Evolutionary conservation across 2,329 filamentous ascomycete genomes (phyloP).

Genomic region (Xylaria sp.): DNA sequence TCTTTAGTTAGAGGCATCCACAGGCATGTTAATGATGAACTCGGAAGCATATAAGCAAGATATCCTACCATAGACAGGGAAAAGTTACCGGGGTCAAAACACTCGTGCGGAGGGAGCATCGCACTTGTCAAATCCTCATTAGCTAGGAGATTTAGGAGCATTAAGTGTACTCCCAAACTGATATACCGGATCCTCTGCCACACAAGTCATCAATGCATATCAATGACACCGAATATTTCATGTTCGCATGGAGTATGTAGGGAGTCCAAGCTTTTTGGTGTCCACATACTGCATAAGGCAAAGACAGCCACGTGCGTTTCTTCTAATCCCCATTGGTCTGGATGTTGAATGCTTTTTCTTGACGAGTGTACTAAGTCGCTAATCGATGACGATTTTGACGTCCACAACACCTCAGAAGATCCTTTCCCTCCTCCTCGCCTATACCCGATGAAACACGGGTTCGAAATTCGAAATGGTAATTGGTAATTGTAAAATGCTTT

Average conservation of each 20-base stretch:
- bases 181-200: background rate
- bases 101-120: background rate
- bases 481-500: background rate
- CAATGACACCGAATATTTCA: constrained; percentile 6
- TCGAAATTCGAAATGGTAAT: constrained; percentile 8
- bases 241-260: constrained; percentile 17
- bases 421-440: constrained; percentile 18
- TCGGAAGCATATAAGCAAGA: background rate
- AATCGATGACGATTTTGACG: constrained; percentile 10
- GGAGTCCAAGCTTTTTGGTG: constrained; percentile 17
- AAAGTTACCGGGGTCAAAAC: background rate
- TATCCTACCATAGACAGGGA: background rate
- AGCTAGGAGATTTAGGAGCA: background rate
- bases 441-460: background rate
- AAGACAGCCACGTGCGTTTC: constrained; percentile 22
- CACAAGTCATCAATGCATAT: background rate
- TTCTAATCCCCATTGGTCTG: constrained; percentile 25
- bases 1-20: background rate
- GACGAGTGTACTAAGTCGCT: background rate
- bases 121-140: background rate
- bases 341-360: constrained; percentile 4
- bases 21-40: background rate
- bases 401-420: background rate
- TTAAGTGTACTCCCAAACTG: background rate
- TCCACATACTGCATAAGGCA: constrained; percentile 25